phyloP scores from a whole-genome alignment of 129 eudicot genomes.

The Centella asiatica region DNA sequence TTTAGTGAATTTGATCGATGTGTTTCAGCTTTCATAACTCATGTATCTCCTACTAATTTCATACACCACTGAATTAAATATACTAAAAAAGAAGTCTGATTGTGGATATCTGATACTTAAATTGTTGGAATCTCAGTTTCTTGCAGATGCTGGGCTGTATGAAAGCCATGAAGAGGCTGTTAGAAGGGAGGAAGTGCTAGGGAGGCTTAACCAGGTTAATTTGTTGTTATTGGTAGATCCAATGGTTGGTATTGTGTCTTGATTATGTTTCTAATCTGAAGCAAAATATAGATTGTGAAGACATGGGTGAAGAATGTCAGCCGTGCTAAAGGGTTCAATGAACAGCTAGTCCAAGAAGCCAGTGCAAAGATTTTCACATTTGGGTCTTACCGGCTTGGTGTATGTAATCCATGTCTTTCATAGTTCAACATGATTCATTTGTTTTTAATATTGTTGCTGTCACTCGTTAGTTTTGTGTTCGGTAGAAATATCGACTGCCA shows the following conservation, averaged over 20 bases:
- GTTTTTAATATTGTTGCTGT: neutral
- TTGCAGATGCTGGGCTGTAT: constrained; percentile 68
- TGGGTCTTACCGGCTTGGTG: constrained; percentile 97
- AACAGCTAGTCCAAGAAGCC: constrained; percentile 78
- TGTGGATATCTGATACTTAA: neutral
- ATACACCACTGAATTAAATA: neutral
- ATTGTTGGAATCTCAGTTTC: constrained; percentile 33
- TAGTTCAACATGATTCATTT: no score
- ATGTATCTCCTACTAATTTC: no score
- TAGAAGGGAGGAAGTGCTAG: constrained; percentile 92
- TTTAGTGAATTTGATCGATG: neutral
- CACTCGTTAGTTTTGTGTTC: no score
- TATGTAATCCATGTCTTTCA: constrained; percentile 13
- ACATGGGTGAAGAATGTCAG: constrained; percentile 76
- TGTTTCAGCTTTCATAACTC: neutral
- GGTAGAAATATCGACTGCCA: no score
- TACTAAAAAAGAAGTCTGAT: no score
- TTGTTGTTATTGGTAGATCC: neutral
- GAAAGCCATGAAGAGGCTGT: constrained; percentile 85
- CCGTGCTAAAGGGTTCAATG: constrained; percentile 71
- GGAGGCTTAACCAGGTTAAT: constrained; percentile 81
- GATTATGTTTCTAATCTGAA: neutral
- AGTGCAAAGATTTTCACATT: constrained; percentile 96
- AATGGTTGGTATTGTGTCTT: neutral
- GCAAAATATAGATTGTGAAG: constrained; percentile 60